These are phyloP conservation scores for Mortierella alpina DNA, from an alignment of 192 early-diverging fungal species.

Conservation along the genomic window DNA sequence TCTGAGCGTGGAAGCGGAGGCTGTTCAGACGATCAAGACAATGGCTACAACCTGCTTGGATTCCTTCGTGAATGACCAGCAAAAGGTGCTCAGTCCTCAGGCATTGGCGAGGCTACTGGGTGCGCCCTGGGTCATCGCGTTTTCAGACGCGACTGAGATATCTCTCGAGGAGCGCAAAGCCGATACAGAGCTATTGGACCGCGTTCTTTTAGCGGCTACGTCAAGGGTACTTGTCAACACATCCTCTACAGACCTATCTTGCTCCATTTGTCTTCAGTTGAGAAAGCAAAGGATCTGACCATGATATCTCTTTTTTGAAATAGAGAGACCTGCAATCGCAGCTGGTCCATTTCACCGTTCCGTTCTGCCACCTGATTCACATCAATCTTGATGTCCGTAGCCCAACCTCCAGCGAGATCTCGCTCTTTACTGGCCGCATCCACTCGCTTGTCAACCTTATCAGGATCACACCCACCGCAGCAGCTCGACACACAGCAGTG, in stretches of 20 bases:
- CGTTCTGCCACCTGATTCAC: constrained; percentile 50
- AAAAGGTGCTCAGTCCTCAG: constrained; percentile 12
- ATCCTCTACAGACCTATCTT: background rate
- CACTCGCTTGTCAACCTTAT: constrained; percentile 50
- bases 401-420: constrained; percentile 40
- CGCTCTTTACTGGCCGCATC: constrained; percentile 42
- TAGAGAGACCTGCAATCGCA: constrained; percentile 46
- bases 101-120: constrained; percentile 30
- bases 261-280: background rate
- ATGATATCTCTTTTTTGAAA: background rate
- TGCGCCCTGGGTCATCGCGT: constrained; percentile 49
- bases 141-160: constrained; percentile 30
- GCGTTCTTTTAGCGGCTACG: constrained; percentile 20
- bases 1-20: background rate
- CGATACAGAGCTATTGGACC: constrained; percentile 34
- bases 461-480: constrained; percentile 44
- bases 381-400: constrained; percentile 44
- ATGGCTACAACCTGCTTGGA: constrained; percentile 23
- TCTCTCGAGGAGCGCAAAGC: constrained; percentile 31
- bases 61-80: constrained; percentile 31
- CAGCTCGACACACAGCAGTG: constrained; percentile 45
- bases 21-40: constrained; percentile 23
- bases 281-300: background rate
- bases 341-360: constrained; percentile 44
- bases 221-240: constrained; percentile 12